Evolutionary conservation across 331 rosid genomes (phyloP).

Genomic region (Quercus phellos): DNA sequence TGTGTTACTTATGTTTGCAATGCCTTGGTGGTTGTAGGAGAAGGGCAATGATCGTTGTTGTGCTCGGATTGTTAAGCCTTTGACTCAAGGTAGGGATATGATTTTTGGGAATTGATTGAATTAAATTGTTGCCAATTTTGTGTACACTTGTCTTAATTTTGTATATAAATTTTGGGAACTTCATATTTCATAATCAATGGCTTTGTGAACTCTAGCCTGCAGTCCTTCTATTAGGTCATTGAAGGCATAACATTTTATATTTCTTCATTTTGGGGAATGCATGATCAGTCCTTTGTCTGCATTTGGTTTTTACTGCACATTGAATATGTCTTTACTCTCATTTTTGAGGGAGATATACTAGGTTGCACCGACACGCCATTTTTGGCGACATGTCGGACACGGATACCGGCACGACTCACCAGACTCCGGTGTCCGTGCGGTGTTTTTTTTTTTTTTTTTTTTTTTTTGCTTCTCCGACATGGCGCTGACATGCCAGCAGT

Average conservation of each 20-base stretch:
- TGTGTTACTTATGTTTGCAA: not conserved
- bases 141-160: not conserved
- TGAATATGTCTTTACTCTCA: not conserved
- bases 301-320: not conserved
- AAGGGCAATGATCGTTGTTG: slow-evolving; percentile 28
- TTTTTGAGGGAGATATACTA: not conserved
- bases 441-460: too few species aligned
- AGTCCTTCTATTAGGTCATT: not conserved
- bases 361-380: too few species aligned
- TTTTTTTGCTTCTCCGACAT: too few species aligned
- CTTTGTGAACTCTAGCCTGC: not conserved
- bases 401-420: too few species aligned
- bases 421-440: too few species aligned
- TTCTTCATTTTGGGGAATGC: not conserved
- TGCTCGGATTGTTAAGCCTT: slow-evolving; percentile 47
- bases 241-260: not conserved
- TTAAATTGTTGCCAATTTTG: not conserved
- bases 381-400: too few species aligned
- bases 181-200: not conserved
- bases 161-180: not conserved
- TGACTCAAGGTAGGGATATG: slow-evolving; percentile 37
- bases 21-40: slow-evolving; percentile 35
- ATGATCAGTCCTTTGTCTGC: too few species aligned
- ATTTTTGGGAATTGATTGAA: not conserved
- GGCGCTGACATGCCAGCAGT: too few species aligned